Conservation (phyloP, 805 yeast species). For the Cyberlindnera maritima region DNA sequence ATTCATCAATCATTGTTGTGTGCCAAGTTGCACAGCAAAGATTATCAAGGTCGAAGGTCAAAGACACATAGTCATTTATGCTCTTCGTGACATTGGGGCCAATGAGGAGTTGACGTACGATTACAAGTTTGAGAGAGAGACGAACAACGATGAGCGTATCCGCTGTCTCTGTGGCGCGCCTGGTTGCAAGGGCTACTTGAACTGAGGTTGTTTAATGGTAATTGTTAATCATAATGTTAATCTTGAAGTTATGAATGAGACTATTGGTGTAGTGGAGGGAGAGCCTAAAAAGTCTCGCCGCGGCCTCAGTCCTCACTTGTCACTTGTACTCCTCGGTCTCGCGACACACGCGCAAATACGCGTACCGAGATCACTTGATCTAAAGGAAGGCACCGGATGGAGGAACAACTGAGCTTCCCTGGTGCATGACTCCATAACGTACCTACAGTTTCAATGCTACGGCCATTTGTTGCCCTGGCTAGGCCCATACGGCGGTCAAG, state of each 20-base stretch:
- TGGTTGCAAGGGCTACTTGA: constrained; percentile 88
- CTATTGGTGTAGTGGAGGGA: too few relatives aligned
- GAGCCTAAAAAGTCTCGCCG: too few relatives aligned
- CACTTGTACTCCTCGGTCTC: too few relatives aligned
- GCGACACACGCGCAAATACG: too few relatives aligned
- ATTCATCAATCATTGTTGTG: constrained; percentile 95
- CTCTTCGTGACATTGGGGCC: constrained; percentile 80
- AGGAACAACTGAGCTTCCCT: too few relatives aligned
- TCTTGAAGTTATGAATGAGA: not conserved
- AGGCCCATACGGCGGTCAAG: too few relatives aligned
- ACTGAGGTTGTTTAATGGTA: constrained; percentile 36
- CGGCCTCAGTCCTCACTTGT: too few relatives aligned
- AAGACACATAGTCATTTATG: constrained; percentile 92
- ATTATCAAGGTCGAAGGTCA: constrained; percentile 93
- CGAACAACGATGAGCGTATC: constrained; percentile 82
- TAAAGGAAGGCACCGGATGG: too few relatives aligned
- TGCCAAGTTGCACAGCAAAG: constrained; percentile 96
- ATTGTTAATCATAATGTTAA: not conserved
- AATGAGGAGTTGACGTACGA: constrained; percentile 95
- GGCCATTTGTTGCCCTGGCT: too few relatives aligned
- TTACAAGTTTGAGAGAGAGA: constrained; percentile 90
- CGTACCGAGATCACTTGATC: too few relatives aligned
- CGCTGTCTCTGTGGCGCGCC: constrained; percentile 95
- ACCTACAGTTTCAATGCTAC: too few relatives aligned
- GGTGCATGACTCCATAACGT: too few relatives aligned